These are phyloP conservation scores for Melanogaster broomeanus DNA, from an alignment of 768 basidiomycete species.

Conservation along the genomic window DNA sequence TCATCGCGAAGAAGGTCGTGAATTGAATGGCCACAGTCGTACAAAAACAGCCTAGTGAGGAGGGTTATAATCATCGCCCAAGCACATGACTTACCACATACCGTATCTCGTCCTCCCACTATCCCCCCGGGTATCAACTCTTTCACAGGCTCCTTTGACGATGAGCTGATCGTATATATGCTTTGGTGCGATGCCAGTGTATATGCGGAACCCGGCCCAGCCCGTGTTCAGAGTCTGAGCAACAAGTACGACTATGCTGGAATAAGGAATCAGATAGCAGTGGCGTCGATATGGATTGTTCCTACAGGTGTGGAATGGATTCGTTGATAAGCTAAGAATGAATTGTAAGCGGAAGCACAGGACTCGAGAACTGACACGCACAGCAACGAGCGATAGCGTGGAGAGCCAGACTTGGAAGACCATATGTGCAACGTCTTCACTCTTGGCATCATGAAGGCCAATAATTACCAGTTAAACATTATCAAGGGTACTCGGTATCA, in stretches of 20 bases:
- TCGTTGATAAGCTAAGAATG: slow-evolving; percentile 46
- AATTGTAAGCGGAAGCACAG: not conserved
- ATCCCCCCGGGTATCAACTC: slow-evolving; percentile 42
- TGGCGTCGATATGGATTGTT: not conserved
- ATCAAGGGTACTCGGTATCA: not conserved
- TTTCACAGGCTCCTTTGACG: slow-evolving; percentile 39
- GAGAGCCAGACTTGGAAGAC: slow-evolving; percentile 51
- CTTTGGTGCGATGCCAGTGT: slow-evolving; percentile 32
- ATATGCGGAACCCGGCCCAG: slow-evolving; percentile 49
- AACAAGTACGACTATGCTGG: slow-evolving; percentile 37
- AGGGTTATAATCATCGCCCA: not conserved
- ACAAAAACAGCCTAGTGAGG: slow-evolving; percentile 16
- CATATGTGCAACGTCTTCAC: slow-evolving; percentile 50
- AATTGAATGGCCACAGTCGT: slow-evolving; percentile 52
- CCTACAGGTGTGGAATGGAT: slow-evolving; percentile 52
- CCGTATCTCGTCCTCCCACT: slow-evolving; percentile 37
- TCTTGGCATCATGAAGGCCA: slow-evolving; percentile 32
- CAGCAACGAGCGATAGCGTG: slow-evolving; percentile 45
- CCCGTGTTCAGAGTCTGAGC: slow-evolving; percentile 48
- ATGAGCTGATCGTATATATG: slow-evolving; percentile 37
- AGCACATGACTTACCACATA: slow-evolving; percentile 34
- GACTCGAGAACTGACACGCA: slow-evolving; percentile 23
- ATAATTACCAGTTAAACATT: not conserved
- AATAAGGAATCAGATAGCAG: not conserved
- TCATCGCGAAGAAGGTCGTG: slow-evolving; percentile 49